Evolutionary conservation across 2,329 filamentous ascomycete species (phyloP).

Genomic region (Ascochyta clinopodiicola): DNA sequence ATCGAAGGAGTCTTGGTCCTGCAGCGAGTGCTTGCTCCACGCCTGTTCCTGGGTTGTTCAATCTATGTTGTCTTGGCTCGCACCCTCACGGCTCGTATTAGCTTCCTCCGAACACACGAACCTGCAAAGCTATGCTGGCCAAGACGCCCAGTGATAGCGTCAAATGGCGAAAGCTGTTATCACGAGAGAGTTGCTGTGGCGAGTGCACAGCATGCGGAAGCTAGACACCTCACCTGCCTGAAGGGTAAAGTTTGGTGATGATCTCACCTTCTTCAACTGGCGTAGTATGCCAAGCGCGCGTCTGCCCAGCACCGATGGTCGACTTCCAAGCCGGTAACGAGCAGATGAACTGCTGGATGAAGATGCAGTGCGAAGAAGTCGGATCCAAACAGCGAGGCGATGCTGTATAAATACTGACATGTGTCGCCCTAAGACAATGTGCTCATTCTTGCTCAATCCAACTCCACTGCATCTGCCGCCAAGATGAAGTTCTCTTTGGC

Average conservation of each 20-base stretch:
- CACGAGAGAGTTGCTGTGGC: conserved; percentile 14
- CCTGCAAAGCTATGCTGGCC: conserved; percentile 6
- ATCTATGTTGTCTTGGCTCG: conserved; percentile 7
- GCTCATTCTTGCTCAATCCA: conserved; percentile 34
- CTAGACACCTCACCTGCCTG: conserved; percentile 18
- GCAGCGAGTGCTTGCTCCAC: conserved; percentile 17
- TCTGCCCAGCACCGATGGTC: conserved; percentile 12
- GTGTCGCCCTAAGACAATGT: conserved; percentile 13
- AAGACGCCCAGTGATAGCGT: conserved; percentile 19
- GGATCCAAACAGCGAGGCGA: conserved; percentile 1
- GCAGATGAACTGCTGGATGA: conserved; percentile 10
- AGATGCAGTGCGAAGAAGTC: conserved; percentile 3
- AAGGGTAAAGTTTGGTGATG: conserved; percentile 8
- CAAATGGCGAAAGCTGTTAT: conserved; percentile 14
- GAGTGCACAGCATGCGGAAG: conserved; percentile 12
- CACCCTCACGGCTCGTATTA: not conserved
- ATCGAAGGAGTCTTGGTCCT: conserved; percentile 19
- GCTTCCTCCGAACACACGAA: conserved; percentile 5
- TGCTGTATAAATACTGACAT: conserved; percentile 26
- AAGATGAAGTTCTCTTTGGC: conserved; percentile 37
- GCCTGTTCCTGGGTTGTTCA: not conserved
- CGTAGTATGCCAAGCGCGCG: conserved; percentile 13
- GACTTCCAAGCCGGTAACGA: conserved; percentile 16
- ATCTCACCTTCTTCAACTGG: conserved; percentile 18
- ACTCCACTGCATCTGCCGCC: conserved; percentile 20